Evolutionary conservation across 2,329 filamentous ascomycete species (phyloP), one percentile per base, ranked within the genome.

Genomic region (Paecilomyces sp.): DNA sequence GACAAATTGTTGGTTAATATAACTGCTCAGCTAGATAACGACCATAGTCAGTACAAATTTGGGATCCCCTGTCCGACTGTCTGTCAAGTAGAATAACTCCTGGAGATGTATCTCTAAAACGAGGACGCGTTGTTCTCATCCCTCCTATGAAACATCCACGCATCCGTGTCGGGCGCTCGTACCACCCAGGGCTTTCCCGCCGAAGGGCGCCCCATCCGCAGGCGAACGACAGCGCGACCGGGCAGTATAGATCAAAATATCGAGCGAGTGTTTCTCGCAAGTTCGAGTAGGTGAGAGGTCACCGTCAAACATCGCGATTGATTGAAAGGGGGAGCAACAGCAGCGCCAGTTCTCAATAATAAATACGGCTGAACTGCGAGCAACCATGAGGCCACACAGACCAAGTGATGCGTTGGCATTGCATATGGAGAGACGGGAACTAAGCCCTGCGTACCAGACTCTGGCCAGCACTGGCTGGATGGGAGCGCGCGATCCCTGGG

Each of bases 351-450:
- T 30, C 28, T 54, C 25, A 18, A 57, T 52, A 53, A 25, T 52
- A 53, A 25, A 30, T 18, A 53, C n/a, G 58, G 51, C 25, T 25
- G 31, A 56, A 15, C 13, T 13, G n/a, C n/a, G 36, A 25, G 31
- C 55, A 30, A 25, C 55, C 24, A 41, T 57, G 55, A 57, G 55
- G 55, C 55, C 57, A 59, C 62, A 63, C 64, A 62, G 63, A 57
- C 61, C 63, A 66, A 64, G 56, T 65, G 65, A 67, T 67, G 65
- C 54, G 64, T 64, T 67, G 65, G 63, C 65, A 67, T 55, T 63
- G 62, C 60, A 61, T 56, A 58, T 55, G 55, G 51, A 50, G 34
- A 50, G 56, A 57, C 56, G 56, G 56, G 56, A 52, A 54, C 57
- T 58, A 58, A 58, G 28, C 56, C 51, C 50, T 34, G 57, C 15